Percentiles rank a stretch among this genome's conserved stretches.
These are phyloP conservation scores for Phellinidium pouzarii DNA, from an alignment of 1,284 basidiomycete genomes.

Conservation along the genomic window DNA sequence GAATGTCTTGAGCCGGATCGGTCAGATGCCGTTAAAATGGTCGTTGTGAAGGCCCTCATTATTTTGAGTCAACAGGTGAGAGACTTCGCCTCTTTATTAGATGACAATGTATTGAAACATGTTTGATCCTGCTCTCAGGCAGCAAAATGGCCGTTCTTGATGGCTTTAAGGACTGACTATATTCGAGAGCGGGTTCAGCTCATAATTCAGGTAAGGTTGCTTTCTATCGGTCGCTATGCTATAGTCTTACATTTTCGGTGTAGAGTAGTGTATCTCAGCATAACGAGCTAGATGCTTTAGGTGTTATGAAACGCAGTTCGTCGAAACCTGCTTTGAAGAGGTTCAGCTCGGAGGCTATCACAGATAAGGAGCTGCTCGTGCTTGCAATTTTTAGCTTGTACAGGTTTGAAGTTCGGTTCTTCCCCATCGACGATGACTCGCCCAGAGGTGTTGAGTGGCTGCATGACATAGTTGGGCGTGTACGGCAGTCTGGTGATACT, in stretches of 20 bases:
- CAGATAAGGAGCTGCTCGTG: constrained; percentile 60
- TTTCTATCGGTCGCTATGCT: background rate
- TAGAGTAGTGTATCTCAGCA: constrained; percentile 42
- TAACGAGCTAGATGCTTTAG: constrained; percentile 52
- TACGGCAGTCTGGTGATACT: constrained; percentile 55
- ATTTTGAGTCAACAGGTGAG: constrained; percentile 31
- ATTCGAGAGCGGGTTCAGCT: constrained; percentile 44
- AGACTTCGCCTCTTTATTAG: background rate
- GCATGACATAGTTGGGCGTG: constrained; percentile 42
- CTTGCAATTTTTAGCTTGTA: constrained; percentile 60
- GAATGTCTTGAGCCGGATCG: constrained; percentile 67
- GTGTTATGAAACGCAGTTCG: constrained; percentile 47
- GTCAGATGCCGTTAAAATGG: constrained; percentile 75
- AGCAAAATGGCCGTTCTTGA: constrained; percentile 34
- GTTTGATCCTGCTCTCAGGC: constrained; percentile 32
- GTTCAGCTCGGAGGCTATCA: constrained; percentile 48
- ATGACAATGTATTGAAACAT: constrained; percentile 8
- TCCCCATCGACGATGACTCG: constrained; percentile 26
- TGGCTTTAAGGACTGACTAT: constrained; percentile 50
- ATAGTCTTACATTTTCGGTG: constrained; percentile 19
- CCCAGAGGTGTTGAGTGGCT: constrained; percentile 31
- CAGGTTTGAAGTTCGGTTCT: constrained; percentile 52
- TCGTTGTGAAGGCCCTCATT: constrained; percentile 63
- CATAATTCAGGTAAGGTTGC: constrained; percentile 46
- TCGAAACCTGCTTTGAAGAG: constrained; percentile 55